A percentile compares a stretch with the other conserved stretches of the same genome.
These are phyloP conservation scores for Naganishia sp. DNA, from an alignment of 1,284 basidiomycete species.

Conservation along the genomic window DNA sequence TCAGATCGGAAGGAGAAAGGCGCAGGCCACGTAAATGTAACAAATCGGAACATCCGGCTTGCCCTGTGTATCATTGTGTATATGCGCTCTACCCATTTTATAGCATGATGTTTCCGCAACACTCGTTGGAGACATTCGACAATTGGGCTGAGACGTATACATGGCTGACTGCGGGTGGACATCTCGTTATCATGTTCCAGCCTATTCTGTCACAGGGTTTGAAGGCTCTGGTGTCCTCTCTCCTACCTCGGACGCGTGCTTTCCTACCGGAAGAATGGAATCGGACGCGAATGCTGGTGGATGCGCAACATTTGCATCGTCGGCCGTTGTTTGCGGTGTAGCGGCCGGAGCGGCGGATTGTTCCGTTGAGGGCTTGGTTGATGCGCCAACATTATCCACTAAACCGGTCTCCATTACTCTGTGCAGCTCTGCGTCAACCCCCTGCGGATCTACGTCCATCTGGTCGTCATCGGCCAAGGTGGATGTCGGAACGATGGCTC, in stretches of 20 bases:
- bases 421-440: slow-evolving; percentile 27
- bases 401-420: slow-evolving; percentile 24
- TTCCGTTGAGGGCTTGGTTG: not conserved
- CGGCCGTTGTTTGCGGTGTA: not conserved
- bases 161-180: not conserved
- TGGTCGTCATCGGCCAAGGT: not conserved
- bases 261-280: slow-evolving; percentile 22
- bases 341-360: slow-evolving; percentile 6
- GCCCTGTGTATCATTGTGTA: slow-evolving; percentile 1
- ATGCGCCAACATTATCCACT: slow-evolving; percentile 20
- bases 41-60: not conserved
- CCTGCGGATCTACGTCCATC: slow-evolving; percentile 29
- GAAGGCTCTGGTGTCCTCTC: slow-evolving; percentile 20
- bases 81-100: slow-evolving; percentile 11
- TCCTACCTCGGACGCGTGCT: slow-evolving; percentile 20
- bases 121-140: no score
- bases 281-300: slow-evolving; percentile 23
- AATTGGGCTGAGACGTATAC: not conserved
- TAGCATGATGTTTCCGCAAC: not conserved
- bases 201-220: not conserved
- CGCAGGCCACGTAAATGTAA: slow-evolving; percentile 13
- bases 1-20: slow-evolving; percentile 70
- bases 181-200: no score
- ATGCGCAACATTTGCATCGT: not conserved
- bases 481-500: slow-evolving; percentile 28